Evolutionary conservation across 495 filamentous ascomycete species (phyloP), one percentile per base, ranked within the genome.

Genomic region (Aspergillus steynii): DNA sequence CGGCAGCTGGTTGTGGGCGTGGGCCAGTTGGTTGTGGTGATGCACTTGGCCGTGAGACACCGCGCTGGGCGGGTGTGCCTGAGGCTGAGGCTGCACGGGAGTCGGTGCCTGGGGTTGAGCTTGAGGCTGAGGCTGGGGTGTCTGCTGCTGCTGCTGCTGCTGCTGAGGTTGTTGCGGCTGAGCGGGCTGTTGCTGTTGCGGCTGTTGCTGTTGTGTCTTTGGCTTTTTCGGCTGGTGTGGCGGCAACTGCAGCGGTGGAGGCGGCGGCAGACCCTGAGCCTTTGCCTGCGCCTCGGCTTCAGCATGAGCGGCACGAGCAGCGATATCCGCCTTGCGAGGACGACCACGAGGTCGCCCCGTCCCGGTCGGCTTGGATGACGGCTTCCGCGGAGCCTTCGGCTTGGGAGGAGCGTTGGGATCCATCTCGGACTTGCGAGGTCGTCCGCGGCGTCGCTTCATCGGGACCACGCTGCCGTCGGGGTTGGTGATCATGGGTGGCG

Each of bases 261-360:
- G 52, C 37, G 10, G n/a, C 15, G n/a, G 52, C 37, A 45, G 54
- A 14, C 54, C 54, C 45, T 54, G 52, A n/a, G 28, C 52, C n/a
- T 56, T 32, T 4, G 62, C 53, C 27, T 56, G 34, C 7, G 54
- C 54, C 27, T 56, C 32, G n/a, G 54, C 54, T 28, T 56, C 34
- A 1, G 54, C 60, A 28, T 62, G 55, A 7, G 55, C 50, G 7
- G 54, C 49, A 3, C 47, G 34, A 10, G 26, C 52, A 15, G 52
- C 52, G 9, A 34, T 20, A 65, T 78, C 75, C 2, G 70, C 72
- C 61, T 78, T 78, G 9, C 73, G 71, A 55, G 76, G 76, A 47
- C 76, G 66, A 20, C 75, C 75, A 32, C 75, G 74, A 8, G 75
- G 75, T 14, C 75, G 71, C 9, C 74, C 74, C 0, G 74, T 78